Evolutionary conservation across 2,329 filamentous ascomycete species (phyloP), one percentile per base, ranked within the genome.

Genomic region (Mariannaea elegans): DNA sequence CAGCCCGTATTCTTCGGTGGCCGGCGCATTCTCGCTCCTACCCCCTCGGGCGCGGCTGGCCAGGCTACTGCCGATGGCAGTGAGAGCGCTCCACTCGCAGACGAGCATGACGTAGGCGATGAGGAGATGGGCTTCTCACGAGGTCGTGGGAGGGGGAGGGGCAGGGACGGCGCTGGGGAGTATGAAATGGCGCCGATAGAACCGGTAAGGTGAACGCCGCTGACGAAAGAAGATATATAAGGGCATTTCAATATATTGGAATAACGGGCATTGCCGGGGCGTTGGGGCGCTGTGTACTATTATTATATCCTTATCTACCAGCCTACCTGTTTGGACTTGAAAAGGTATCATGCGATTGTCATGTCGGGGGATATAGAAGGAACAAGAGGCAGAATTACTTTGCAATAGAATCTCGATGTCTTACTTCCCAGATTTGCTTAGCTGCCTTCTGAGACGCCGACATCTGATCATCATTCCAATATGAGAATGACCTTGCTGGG

Each of bases 1-100:
- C 85, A 88, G 71, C 94, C 95, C 10, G 96, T 98, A 69, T 90
- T 87, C 59, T 97, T 98, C 72, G 93, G 93, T 18, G 90, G 90
- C 2, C 81, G 75, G 8, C 73, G 75, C 7, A 76, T 75, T 34
- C 72, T 77, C 42, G 72, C 72, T n/a, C 66, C 71, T 50, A 73
- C 41, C 16, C 19, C 72, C 92, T 92, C 21, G 89, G 89, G 2
- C 80, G 75, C 12, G 71, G 74, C 7, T n/a, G 76, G 74, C 7
- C 45, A 76, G 74, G 71, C 71, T n/a, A 67, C 71, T 46, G 73
- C 39, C 18, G 68, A 58, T n/a, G 62, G 59, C 47, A 10, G 32
- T 14, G 66, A 64, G 29, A 34, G 51, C 34, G 36, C 46, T 39
- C 47, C 62, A 19, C 57, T 45, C 4, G 55, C 31, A 21, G 49